A percentile compares a stretch with the other conserved stretches of the same genome.
phyloP scores from a whole-genome alignment of 2,329 filamentous ascomycete species.

The Juglanconis sp. region DNA sequence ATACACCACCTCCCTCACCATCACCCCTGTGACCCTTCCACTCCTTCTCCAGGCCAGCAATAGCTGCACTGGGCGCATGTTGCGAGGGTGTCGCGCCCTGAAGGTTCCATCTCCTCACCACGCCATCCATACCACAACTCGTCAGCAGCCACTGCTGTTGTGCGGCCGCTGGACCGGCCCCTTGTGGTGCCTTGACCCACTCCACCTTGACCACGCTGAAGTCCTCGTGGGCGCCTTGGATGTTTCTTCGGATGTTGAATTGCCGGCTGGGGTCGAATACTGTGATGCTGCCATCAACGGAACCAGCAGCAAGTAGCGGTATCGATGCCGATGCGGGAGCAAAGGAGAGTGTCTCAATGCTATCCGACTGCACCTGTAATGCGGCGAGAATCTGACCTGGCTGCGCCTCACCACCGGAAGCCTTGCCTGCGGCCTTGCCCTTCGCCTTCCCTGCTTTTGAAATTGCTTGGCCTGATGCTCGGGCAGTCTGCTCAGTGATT shows the following conservation, averaged over 20 bases:
- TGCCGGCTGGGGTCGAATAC: conserved; percentile 84
- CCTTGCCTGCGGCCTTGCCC: conserved; percentile 24
- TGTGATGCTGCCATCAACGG: conserved; percentile 73
- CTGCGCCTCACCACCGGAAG: conserved; percentile 29
- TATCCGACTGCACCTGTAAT: conserved; percentile 70
- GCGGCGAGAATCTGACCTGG: conserved; percentile 70
- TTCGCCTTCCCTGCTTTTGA: conserved; percentile 20
- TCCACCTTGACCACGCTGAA: conserved; percentile 90
- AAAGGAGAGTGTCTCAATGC: conserved; percentile 76
- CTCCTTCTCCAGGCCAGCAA: conserved; percentile 72
- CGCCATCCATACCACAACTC: conserved; percentile 87
- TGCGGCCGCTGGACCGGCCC: conserved; percentile 20
- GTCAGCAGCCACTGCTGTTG: conserved; percentile 68
- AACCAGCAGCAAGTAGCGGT: conserved; percentile 57
- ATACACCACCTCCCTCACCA: conserved; percentile 81
- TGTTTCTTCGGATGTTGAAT: conserved; percentile 81
- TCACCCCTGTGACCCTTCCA: conserved; percentile 87
- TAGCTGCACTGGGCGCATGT: conserved; percentile 38
- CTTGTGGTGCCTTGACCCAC: conserved; percentile 60
- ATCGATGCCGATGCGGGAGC: conserved; percentile 45
- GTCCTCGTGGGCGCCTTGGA: conserved; percentile 81
- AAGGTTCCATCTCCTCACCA: conserved; percentile 83
- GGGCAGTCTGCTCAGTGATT: conserved; percentile 29
- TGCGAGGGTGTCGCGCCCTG: conserved; percentile 39
- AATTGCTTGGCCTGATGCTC: conserved; percentile 16